Evolutionary conservation across 1,284 basidiomycete species (phyloP).

Genomic region (Somion occarium): DNA sequence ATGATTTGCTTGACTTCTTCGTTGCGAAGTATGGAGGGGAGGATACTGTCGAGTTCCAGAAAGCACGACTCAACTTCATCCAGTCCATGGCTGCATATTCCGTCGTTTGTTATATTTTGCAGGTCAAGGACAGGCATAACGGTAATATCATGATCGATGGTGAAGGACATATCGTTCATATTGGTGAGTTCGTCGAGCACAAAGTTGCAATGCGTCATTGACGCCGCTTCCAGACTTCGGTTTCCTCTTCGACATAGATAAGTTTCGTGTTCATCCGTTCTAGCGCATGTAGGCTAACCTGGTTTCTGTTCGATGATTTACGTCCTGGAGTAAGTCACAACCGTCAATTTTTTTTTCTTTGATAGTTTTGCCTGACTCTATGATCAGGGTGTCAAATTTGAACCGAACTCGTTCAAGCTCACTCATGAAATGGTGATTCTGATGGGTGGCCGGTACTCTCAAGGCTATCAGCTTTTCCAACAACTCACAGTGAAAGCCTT

Average conservation of each 20-base stretch:
- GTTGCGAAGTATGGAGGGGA: constrained; percentile 90
- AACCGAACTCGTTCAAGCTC: constrained; percentile 96
- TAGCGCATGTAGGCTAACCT: constrained; percentile 22
- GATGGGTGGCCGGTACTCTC: constrained; percentile 93
- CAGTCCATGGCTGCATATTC: constrained; percentile 99
- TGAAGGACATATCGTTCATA: constrained; percentile 93
- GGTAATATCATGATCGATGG: constrained; percentile 99
- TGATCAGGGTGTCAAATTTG: constrained; percentile 89
- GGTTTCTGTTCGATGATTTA: constrained; percentile 23
- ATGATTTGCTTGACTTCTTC: constrained; percentile 94
- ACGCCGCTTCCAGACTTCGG: constrained; percentile 74
- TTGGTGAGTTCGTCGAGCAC: constrained; percentile 50
- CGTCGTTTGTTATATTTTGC: constrained; percentile 96
- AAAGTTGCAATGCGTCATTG: not conserved
- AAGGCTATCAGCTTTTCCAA: constrained; percentile 93
- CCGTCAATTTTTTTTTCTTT: not conserved
- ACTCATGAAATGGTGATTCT: constrained; percentile 97
- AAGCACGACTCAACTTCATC: constrained; percentile 93
- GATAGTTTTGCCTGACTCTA: not conserved
- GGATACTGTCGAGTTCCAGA: constrained; percentile 89
- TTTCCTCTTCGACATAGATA: constrained; percentile 97
- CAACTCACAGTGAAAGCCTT: constrained; percentile 95
- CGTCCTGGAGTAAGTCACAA: constrained; percentile 34
- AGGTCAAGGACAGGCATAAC: constrained; percentile 97
- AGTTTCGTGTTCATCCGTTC: constrained; percentile 36